Evolutionary conservation across 257 asterid species (phyloP).

Genomic region (Misopates orontium): DNA sequence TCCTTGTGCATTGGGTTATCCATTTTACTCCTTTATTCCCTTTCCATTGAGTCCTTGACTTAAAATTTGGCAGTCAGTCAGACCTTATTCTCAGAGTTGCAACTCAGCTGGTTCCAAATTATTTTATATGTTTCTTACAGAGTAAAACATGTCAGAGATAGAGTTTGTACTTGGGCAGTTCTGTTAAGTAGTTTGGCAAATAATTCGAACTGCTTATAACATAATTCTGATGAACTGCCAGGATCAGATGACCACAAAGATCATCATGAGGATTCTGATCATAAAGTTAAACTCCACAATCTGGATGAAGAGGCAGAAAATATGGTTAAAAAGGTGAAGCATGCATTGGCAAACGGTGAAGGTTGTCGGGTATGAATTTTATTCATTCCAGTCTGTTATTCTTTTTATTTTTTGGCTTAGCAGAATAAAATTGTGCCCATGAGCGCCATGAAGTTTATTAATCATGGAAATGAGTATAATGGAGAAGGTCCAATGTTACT

Average conservation of each 20-base stretch:
- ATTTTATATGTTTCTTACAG: slow-evolving; percentile 4
- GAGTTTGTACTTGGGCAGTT: slow-evolving; percentile 17
- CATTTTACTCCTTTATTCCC: background rate
- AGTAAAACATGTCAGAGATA: slow-evolving; percentile 5
- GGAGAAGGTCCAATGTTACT: slow-evolving; percentile 5
- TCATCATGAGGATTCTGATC: slow-evolving; percentile 60
- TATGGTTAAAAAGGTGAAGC: slow-evolving; percentile 82
- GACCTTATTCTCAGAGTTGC: slow-evolving; percentile 14
- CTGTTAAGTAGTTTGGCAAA: slow-evolving; percentile 13
- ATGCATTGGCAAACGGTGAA: slow-evolving; percentile 78
- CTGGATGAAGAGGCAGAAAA: slow-evolving; percentile 83
- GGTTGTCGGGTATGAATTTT: slow-evolving; percentile 81
- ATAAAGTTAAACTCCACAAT: slow-evolving; percentile 60
- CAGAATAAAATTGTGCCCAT: slow-evolving; percentile 1
- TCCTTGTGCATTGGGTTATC: background rate
- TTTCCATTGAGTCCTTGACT: slow-evolving; percentile 15
- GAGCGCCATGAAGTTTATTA: slow-evolving; percentile 16
- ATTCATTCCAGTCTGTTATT: slow-evolving; percentile 4
- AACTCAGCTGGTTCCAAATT: slow-evolving; percentile 8
- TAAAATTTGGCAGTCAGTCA: background rate
- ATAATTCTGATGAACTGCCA: slow-evolving; percentile 19
- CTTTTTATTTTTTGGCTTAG: slow-evolving; percentile 3
- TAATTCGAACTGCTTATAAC: slow-evolving; percentile 9
- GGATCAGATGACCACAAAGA: slow-evolving; percentile 75
- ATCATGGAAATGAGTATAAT: slow-evolving; percentile 16